A percentile compares a stretch with the other conserved stretches of the same genome.
These are phyloP conservation scores for Acanthamoeba royreba DNA, from an alignment of 208 protist species.

Conservation along the genomic window DNA sequence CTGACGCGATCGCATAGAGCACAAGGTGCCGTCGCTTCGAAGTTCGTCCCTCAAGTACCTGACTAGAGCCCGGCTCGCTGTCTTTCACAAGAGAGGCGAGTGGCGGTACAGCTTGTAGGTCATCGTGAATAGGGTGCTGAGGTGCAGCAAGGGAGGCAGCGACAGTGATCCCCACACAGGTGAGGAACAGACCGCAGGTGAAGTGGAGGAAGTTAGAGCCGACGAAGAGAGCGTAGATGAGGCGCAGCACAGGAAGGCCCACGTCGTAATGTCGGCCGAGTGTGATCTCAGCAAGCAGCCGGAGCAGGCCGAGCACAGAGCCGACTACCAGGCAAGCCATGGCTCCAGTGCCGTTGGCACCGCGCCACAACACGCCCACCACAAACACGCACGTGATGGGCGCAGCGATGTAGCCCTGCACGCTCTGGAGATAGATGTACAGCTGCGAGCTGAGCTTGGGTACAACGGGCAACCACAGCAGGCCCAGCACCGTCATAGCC, in stretches of 20 bases:
- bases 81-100: background rate
- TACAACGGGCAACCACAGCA: constrained; percentile 24
- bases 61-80: too few relatives aligned
- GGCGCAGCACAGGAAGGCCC: background rate
- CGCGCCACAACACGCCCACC: constrained; percentile 6
- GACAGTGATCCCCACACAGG: background rate
- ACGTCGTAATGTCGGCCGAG: background rate
- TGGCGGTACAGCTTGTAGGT: background rate
- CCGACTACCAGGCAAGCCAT: background rate
- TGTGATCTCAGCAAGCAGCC: constrained; percentile 14
- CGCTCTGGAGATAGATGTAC: constrained; percentile 52
- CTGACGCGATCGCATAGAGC: background rate
- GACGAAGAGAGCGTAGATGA: background rate
- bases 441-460: constrained; percentile 37
- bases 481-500: constrained; percentile 19
- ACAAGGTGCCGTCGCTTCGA: too few relatives aligned
- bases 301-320: background rate
- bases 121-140: background rate
- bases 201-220: constrained; percentile 47
- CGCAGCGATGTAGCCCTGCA: constrained; percentile 43
- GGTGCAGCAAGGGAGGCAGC: background rate
- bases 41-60: too few relatives aligned
- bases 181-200: background rate
- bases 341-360: constrained; percentile 32
- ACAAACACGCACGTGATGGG: constrained; percentile 38